A percentile compares a stretch with the other conserved stretches of the same genome.
phyloP scores from a whole-genome alignment of 2,329 filamentous ascomycete species.

The Remersonia thermophila region DNA sequence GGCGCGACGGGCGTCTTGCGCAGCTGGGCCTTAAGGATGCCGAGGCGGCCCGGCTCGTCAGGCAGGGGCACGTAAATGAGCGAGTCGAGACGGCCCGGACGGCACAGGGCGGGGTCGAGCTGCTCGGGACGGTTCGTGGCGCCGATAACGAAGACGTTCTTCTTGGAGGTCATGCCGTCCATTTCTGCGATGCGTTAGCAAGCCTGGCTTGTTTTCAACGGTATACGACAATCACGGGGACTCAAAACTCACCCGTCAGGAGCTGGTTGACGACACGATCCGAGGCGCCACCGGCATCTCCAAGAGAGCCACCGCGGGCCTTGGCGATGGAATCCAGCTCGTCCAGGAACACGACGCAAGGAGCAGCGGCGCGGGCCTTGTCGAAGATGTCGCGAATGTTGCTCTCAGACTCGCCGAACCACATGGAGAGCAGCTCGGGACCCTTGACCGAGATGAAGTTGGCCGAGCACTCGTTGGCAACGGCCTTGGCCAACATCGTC shows the following conservation, averaged over 20 bases:
- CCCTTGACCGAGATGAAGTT: conserved; percentile 99
- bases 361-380: conserved; percentile 95
- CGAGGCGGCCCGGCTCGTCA: conserved; percentile 76
- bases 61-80: conserved; percentile 96
- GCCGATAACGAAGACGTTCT: conserved; percentile 99
- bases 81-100: conserved; percentile 95
- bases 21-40: conserved; percentile 89
- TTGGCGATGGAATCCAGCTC: conserved; percentile 99
- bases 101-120: conserved; percentile 93
- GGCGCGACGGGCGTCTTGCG: conserved; percentile 88
- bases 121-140: conserved; percentile 98
- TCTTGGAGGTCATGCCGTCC: conserved; percentile 99
- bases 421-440: conserved; percentile 96
- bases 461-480: conserved; percentile 97
- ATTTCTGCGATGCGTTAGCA: conserved; percentile 49
- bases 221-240: neutral
- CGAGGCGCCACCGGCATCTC: conserved; percentile 93
- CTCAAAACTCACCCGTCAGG: conserved; percentile 61
- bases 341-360: conserved; percentile 97
- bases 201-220: too few species aligned
- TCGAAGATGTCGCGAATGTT: conserved; percentile 99
- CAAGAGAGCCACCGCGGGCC: conserved; percentile 91
- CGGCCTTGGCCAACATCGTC: conserved; percentile 97
- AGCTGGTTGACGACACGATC: conserved; percentile 99
- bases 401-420: conserved; percentile 99